Conservation (phyloP, 2,329 filamentous ascomycete species). For the Ophiostoma tasmaniense region DNA sequence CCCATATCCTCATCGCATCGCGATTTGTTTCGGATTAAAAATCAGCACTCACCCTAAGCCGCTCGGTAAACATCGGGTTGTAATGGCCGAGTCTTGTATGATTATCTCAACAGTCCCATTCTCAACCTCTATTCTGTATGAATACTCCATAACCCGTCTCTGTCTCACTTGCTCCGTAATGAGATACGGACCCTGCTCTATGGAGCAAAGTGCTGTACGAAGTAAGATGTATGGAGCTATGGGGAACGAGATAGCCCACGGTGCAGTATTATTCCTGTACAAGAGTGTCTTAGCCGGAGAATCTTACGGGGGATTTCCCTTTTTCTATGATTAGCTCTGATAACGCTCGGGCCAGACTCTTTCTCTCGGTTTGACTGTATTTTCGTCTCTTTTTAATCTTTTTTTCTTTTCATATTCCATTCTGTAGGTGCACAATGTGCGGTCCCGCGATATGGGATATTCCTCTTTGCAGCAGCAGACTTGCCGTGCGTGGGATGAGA, state of each 20-base stretch:
- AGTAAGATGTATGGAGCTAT: background rate
- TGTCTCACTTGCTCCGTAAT: slow-evolving; percentile 1
- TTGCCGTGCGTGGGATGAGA: background rate
- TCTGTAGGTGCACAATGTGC: background rate
- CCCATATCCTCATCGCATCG: background rate
- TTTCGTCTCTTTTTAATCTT: no score
- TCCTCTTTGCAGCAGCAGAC: background rate
- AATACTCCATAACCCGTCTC: background rate
- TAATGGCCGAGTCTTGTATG: background rate
- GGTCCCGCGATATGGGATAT: background rate
- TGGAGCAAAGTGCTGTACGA: background rate
- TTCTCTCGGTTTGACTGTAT: background rate
- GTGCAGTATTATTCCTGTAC: no score
- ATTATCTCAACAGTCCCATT: background rate
- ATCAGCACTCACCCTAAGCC: background rate
- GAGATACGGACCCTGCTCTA: background rate
- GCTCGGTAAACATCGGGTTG: background rate
- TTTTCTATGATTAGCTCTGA: background rate
- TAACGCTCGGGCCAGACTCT: background rate
- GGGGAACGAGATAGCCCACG: background rate
- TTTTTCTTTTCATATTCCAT: background rate
- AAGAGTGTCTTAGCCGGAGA: background rate
- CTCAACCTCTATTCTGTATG: background rate
- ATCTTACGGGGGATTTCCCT: background rate
- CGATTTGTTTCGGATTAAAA: background rate